These are phyloP conservation scores for Backusella macrospora DNA, from an alignment of 192 early-diverging fungal genomes.

Conservation along the genomic window DNA sequence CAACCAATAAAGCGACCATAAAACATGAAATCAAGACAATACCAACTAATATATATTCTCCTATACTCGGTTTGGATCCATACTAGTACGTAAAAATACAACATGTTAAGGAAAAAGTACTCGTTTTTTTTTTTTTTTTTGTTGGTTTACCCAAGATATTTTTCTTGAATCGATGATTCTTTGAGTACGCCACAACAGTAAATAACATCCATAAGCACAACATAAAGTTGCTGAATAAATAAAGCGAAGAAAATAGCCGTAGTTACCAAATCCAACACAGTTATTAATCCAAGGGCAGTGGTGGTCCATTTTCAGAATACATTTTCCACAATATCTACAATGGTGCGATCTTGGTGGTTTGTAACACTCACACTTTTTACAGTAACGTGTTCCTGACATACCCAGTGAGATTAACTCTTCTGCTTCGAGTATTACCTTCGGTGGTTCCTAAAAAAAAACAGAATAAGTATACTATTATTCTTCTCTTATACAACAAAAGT, in stretches of 20 bases:
- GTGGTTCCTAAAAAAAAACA: constrained; percentile 16
- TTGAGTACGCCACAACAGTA: constrained; percentile 59
- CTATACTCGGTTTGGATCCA: not conserved
- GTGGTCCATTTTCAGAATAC: constrained; percentile 87
- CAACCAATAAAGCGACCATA: constrained; percentile 68
- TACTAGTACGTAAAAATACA: not conserved
- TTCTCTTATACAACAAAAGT: not conserved
- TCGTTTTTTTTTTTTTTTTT: not conserved
- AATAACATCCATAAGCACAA: constrained; percentile 54
- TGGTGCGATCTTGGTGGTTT: constrained; percentile 85
- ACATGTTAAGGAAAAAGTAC: no score
- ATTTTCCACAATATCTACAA: constrained; percentile 72
- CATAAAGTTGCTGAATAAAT: constrained; percentile 66
- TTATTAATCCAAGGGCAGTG: constrained; percentile 93
- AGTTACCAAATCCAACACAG: constrained; percentile 80
- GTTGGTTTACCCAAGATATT: not conserved
- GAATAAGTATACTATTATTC: not conserved
- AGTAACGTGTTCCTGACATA: constrained; percentile 70
- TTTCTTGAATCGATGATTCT: constrained; percentile 38
- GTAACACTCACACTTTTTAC: constrained; percentile 57
- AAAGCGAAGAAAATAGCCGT: constrained; percentile 81
- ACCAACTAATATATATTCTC: constrained; percentile 6
- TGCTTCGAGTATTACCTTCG: not conserved
- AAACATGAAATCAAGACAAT: constrained; percentile 71
- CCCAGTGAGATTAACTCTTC: constrained; percentile 46